Evolutionary conservation across 1,139 yeast species (phyloP), one percentile per base, ranked within the genome.

Genomic region (Saccharomyces hybrid): DNA sequence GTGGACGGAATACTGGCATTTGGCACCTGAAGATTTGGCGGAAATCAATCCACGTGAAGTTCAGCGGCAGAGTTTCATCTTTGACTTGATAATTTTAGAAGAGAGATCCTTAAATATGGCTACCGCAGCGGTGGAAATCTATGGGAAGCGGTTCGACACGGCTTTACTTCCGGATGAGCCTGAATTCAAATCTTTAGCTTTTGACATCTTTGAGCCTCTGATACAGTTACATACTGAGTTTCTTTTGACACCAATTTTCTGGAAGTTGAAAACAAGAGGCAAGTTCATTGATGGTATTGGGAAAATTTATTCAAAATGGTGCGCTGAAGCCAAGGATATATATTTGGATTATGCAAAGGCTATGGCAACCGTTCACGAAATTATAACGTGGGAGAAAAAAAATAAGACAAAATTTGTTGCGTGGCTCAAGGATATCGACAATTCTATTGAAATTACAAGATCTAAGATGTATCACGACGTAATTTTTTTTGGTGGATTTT

Each of bases 1-100:
- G 62, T 88, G 96, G 96, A 84, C 87, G 0, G 78, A 83, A 11
- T 88, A 83, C 65, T 88, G 95, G 91, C 78, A 81, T 53, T 63
- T 87, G 28, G 75, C 84, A 0, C 78, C 80, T 2, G 83, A 79
- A 19, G 85, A 82, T 52, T 66, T 86, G 38, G 71, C 76, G 11
- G 79, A 76, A 42, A 73, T 83, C 12, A 85, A 81, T 55, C 80
- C 79, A 29, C 73, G 72, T 9, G 80, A 82, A 52, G 75, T 85
- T 9, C 83, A 82, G 64, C 77, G 84, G 44, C 96, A 89, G 66
- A 85, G 88, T 53, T 82, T 84, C 52, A 79, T 88, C 4, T 91
- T 86, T 69, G 96, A 89, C 66, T 72, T 88, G 50, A 80, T 89
- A 38, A 77, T 84, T 55, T 80, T 84, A 53, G 96, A 88, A 60